phyloP scores from a whole-genome alignment of 805 yeast genomes.

The Kockiozyma suomiensis region DNA sequence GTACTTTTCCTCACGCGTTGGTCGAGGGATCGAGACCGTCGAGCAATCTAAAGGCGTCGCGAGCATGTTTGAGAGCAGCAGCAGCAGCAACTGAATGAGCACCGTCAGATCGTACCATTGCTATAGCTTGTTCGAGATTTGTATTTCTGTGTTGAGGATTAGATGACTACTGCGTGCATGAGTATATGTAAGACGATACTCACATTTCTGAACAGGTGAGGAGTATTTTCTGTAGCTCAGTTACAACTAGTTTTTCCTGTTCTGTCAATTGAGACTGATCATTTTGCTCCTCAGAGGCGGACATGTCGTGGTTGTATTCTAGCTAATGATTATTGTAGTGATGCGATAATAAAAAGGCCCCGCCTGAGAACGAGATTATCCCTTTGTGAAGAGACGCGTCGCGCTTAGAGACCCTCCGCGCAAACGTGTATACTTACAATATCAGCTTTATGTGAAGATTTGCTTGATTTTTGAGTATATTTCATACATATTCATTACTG shows the following conservation, averaged over 20 bases:
- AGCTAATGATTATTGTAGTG: no score
- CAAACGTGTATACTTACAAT: no score
- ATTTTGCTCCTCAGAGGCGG: neutral
- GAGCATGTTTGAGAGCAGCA: slow-evolving; percentile 10
- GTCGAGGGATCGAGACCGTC: neutral
- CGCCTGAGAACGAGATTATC: no score
- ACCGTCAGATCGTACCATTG: neutral
- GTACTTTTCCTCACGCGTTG: neutral
- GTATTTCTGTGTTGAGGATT: neutral
- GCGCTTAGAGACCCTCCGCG: no score
- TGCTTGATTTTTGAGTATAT: no score
- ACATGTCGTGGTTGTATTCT: neutral
- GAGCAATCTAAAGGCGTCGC: slow-evolving; percentile 2
- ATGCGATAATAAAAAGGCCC: no score
- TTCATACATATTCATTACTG: no score
- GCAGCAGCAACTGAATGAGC: slow-evolving; percentile 3
- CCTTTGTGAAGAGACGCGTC: no score
- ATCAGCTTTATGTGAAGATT: no score
- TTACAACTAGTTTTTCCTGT: slow-evolving; percentile 4
- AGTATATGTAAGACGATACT: neutral
- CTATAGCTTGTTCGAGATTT: slow-evolving; percentile 11
- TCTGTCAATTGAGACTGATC: neutral
- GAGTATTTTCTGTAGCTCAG: slow-evolving; percentile 20
- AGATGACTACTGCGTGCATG: no score
- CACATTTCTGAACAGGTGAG: slow-evolving; percentile 21